phyloP scores from a whole-genome alignment of 306 rosid genomes.

The Quercus robur region DNA sequence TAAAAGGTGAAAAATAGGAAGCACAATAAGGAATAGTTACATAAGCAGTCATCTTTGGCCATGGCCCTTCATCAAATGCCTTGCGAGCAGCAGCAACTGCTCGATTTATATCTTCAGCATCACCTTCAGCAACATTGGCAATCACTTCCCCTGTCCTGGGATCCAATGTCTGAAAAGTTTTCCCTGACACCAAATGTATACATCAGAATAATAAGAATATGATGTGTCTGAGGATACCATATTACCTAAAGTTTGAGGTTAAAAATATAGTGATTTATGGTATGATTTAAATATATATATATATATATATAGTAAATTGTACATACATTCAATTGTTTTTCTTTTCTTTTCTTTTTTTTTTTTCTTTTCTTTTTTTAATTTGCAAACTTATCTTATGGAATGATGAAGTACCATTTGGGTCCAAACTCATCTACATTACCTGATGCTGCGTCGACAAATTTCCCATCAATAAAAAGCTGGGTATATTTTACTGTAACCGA shows the following conservation, averaged over 20 bases:
- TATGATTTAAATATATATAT: too few species aligned
- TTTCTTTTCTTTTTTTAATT: too few species aligned
- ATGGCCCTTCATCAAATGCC: conserved; percentile 90
- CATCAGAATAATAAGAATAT: neutral
- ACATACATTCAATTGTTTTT: too few species aligned
- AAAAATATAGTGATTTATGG: neutral
- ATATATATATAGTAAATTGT: too few species aligned
- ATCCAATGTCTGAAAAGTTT: conserved; percentile 74
- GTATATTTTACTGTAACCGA: conserved; percentile 43
- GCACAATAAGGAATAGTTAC: conserved; percentile 30
- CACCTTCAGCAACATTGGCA: conserved; percentile 85
- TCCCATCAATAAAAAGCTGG: conserved; percentile 71
- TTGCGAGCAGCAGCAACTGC: conserved; percentile 88
- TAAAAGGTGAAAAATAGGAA: neutral
- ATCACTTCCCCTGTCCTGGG: conserved; percentile 87
- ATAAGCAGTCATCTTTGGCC: conserved; percentile 93
- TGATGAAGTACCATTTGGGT: too few species aligned
- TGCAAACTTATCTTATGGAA: too few species aligned
- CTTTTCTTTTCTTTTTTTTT: too few species aligned
- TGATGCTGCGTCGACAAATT: conserved; percentile 80
- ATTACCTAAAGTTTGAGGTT: neutral
- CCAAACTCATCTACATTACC: conserved; percentile 30
- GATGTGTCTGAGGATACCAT: neutral
- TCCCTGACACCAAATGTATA: conserved; percentile 46
- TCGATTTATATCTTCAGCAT: conserved; percentile 67